A percentile compares a stretch with the other conserved stretches of the same genome.
Conservation (phyloP, 331 rosid genomes). For the Quercus lobata region DNA sequence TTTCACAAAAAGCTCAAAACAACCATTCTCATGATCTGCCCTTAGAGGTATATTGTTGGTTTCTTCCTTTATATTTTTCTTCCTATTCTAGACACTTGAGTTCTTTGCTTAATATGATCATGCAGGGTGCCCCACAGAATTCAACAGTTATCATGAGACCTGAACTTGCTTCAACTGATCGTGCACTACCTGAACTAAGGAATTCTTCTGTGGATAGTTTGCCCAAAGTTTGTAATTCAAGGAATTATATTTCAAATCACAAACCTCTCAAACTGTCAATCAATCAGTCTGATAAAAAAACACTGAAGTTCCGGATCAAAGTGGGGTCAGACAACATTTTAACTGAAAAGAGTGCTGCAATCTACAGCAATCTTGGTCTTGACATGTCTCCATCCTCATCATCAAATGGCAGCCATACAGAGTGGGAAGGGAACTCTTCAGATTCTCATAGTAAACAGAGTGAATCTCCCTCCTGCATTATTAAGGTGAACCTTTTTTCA, state of each 20-base stretch:
- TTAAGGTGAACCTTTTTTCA: constrained; percentile 7
- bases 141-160: constrained; percentile 45
- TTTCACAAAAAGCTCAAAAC: constrained; percentile 53
- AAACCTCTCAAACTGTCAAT: not conserved
- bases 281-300: constrained; percentile 39
- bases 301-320: constrained; percentile 84
- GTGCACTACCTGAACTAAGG: constrained; percentile 36
- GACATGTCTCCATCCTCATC: constrained; percentile 81
- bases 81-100: constrained; percentile 9
- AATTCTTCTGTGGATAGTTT: not conserved
- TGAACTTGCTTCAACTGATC: constrained; percentile 50
- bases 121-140: constrained; percentile 58
- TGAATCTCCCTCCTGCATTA: constrained; percentile 36
- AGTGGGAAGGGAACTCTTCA: constrained; percentile 72
- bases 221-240: not conserved
- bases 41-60: constrained; percentile 42
- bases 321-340: constrained; percentile 68
- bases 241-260: not conserved
- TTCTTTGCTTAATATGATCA: constrained; percentile 5
- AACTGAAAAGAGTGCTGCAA: constrained; percentile 61
- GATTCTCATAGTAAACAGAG: constrained; percentile 58
- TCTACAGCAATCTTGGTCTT: constrained; percentile 92
- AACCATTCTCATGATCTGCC: constrained; percentile 32
- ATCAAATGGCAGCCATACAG: constrained; percentile 71
- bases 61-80: not conserved